Evolutionary conservation across 495 filamentous ascomycete species (phyloP).

Genomic region (Neurospora tetrasperma): DNA sequence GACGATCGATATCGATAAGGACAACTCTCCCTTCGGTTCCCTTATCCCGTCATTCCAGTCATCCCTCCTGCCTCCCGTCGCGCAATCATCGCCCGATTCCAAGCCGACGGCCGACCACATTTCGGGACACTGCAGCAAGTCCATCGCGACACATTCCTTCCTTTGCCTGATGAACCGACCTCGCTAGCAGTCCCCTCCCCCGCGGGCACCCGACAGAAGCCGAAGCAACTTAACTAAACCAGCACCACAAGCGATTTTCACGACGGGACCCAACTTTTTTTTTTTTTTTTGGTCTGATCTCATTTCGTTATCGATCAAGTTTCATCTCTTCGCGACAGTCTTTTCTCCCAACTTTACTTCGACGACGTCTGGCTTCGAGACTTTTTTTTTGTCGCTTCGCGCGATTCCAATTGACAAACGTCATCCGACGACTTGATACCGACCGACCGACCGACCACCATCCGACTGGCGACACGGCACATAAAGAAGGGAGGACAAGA

Average conservation of each 20-base stretch:
- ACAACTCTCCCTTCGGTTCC: not conserved
- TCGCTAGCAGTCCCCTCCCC: conserved; percentile 10
- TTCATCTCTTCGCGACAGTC: conserved; percentile 2
- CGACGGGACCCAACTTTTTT: not conserved
- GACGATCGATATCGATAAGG: not conserved
- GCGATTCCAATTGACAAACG: not conserved
- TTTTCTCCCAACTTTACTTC: not conserved
- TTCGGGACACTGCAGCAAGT: not conserved
- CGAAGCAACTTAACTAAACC: not conserved
- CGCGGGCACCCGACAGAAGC: conserved; percentile 5
- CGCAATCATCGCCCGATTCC: not conserved
- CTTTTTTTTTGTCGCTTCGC: not conserved
- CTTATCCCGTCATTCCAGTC: not conserved
- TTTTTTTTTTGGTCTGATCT: not conserved
- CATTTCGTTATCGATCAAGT: not conserved
- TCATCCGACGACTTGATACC: not conserved
- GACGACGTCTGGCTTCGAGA: not conserved
- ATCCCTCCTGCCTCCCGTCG: not conserved
- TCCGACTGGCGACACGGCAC: not conserved
- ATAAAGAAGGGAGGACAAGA: not conserved
- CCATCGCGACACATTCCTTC: conserved; percentile 12
- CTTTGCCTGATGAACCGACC: conserved; percentile 20
- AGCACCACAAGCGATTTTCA: not conserved
- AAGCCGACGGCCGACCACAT: not conserved
- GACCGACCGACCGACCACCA: not conserved